A percentile compares a stretch with the other conserved stretches of the same genome.
These are phyloP conservation scores for Lachancea nothofagi DNA, from an alignment of 805 yeast genomes.

Conservation along the genomic window DNA sequence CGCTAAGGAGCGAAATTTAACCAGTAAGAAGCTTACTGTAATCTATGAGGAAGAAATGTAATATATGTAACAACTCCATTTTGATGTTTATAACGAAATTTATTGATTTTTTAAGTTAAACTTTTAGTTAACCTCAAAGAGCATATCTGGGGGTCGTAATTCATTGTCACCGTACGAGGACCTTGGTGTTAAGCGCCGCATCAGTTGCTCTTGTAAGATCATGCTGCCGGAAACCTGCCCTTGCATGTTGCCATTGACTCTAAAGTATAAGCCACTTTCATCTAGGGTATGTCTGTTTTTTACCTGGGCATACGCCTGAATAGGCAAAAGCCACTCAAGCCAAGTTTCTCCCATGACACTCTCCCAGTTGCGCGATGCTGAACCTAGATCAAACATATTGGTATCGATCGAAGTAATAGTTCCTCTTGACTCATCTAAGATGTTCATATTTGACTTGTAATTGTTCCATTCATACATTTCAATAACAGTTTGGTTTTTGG, in stretches of 20 bases:
- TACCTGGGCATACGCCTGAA: conserved; percentile 22
- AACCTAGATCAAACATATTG: conserved; percentile 76
- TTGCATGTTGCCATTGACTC: conserved; percentile 32
- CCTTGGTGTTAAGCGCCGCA: conserved; percentile 29
- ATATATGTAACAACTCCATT: background rate
- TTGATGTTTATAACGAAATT: background rate
- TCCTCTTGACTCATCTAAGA: conserved; percentile 39
- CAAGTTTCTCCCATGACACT: conserved; percentile 66
- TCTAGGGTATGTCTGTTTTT: conserved; percentile 29
- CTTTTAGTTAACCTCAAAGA: background rate
- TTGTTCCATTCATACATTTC: conserved; percentile 61
- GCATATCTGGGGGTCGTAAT: background rate
- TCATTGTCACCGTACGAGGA: conserved; percentile 17
- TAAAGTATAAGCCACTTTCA: conserved; percentile 48
- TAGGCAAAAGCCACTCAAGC: conserved; percentile 70
- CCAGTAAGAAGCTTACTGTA: no score
- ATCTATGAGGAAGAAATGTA: background rate
- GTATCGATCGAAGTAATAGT: conserved; percentile 49
- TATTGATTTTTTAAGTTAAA: background rate
- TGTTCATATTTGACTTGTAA: conserved; percentile 37
- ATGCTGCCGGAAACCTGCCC: conserved; percentile 36
- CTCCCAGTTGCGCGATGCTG: conserved; percentile 48
- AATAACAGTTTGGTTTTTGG: conserved; percentile 70
- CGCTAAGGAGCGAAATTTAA: no score
- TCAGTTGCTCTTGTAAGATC: conserved; percentile 27